Conservation (phyloP, 2,329 filamentous ascomycete genomes). For the Ciborinia camelliae region DNA sequence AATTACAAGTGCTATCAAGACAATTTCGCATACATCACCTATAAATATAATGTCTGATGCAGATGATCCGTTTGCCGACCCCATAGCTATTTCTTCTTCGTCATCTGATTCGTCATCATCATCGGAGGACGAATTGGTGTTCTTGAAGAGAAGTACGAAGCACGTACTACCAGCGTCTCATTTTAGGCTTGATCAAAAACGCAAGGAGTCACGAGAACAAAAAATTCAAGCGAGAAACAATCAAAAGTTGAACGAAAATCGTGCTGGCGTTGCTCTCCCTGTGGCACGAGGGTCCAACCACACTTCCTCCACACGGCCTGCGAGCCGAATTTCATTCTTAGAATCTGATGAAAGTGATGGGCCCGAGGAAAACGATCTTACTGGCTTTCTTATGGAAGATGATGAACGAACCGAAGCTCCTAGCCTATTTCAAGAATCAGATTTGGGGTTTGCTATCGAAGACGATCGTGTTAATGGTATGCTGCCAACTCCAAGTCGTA, state of each 20-base stretch:
- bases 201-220: slow-evolving; percentile 35
- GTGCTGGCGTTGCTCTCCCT: slow-evolving; percentile 36
- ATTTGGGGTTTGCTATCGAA: slow-evolving; percentile 33
- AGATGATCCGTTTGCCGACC: slow-evolving; percentile 29
- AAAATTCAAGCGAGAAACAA: slow-evolving; percentile 20
- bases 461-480: slow-evolving; percentile 38
- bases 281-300: slow-evolving; percentile 9
- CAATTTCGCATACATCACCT: slow-evolving; percentile 17
- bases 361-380: slow-evolving; percentile 22
- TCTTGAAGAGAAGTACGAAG: slow-evolving; percentile 43
- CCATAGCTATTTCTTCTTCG: slow-evolving; percentile 14
- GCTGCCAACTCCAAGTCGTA: slow-evolving; percentile 34
- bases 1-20: slow-evolving; percentile 32
- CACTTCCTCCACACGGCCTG: neutral
- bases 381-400: slow-evolving; percentile 23
- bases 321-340: slow-evolving; percentile 2
- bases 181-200: slow-evolving; percentile 56
- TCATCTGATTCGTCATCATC: slow-evolving; percentile 25
- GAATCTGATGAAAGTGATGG: slow-evolving; percentile 32
- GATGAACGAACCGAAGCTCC: slow-evolving; percentile 19
- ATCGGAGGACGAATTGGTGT: slow-evolving; percentile 32
- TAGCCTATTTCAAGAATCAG: slow-evolving; percentile 25
- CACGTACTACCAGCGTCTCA: slow-evolving; percentile 66
- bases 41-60: slow-evolving; percentile 25
- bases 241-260: slow-evolving; percentile 26